Conservation (phyloP, 2,329 filamentous ascomycete species). For the Fusarium sp. region DNA sequence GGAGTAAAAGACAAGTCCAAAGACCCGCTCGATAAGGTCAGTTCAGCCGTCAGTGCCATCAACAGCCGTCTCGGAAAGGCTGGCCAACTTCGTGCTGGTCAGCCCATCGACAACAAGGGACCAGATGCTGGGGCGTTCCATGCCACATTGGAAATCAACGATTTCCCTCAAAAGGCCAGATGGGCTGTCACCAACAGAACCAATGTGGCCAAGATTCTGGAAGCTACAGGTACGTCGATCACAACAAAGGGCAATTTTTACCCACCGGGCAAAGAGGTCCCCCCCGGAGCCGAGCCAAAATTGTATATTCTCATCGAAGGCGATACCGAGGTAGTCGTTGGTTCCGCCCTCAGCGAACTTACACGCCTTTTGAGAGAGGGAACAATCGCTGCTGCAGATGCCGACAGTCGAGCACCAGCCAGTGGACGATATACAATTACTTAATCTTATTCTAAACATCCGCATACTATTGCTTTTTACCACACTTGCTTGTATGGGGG, state of each 20-base stretch:
- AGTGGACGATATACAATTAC: constrained; percentile 90
- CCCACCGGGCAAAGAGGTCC: constrained; percentile 81
- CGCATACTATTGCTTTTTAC: not conserved
- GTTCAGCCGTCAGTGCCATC: constrained; percentile 90
- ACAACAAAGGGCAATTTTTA: constrained; percentile 98
- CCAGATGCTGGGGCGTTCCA: constrained; percentile 97
- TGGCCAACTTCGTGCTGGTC: constrained; percentile 88
- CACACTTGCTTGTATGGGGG: constrained; percentile 1
- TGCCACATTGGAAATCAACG: constrained; percentile 97
- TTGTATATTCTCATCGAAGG: constrained; percentile 98
- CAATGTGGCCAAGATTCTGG: constrained; percentile 97
- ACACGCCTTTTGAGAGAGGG: constrained; percentile 90
- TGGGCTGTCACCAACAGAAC: constrained; percentile 99
- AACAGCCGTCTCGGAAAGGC: constrained; percentile 90
- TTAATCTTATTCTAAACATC: constrained; percentile 55
- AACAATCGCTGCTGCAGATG: constrained; percentile 88
- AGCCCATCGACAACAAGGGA: constrained; percentile 98
- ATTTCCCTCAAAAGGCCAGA: constrained; percentile 97
- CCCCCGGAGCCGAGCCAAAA: constrained; percentile 83
- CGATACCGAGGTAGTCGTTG: constrained; percentile 93
- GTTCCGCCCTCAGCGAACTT: constrained; percentile 89
- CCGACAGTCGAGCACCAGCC: constrained; percentile 82
- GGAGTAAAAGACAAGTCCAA: constrained; percentile 68
- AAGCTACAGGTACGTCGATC: constrained; percentile 93
- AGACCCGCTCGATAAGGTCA: constrained; percentile 85